Conservation (phyloP, 2,329 filamentous ascomycete species). For the Botrytis cinerea region DNA sequence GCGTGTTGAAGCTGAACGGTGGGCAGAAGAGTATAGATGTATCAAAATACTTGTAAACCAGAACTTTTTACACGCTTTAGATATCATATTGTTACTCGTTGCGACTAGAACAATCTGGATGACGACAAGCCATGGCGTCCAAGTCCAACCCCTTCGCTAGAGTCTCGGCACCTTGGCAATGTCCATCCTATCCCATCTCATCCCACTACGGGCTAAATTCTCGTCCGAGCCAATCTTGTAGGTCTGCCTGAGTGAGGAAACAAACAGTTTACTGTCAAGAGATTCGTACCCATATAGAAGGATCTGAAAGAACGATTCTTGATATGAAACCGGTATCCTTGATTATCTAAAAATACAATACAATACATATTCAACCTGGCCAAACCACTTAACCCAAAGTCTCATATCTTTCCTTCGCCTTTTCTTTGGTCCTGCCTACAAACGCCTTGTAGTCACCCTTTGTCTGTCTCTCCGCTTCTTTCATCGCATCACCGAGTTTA, state of each 20-base stretch:
- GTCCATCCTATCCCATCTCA: background rate
- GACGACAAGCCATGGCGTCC: background rate
- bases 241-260: background rate
- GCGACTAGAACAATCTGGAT: background rate
- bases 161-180: background rate
- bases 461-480: slow-evolving; percentile 63
- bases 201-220: background rate
- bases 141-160: background rate
- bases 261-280: background rate
- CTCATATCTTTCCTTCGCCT: slow-evolving; percentile 66
- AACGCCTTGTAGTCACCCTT: slow-evolving; percentile 62
- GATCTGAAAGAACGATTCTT: background rate
- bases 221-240: rapidly evolving
- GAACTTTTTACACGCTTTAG: background rate
- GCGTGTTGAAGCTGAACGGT: background rate
- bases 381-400: slow-evolving; percentile 47
- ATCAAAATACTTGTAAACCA: background rate
- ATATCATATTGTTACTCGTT: background rate
- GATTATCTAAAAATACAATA: background rate
- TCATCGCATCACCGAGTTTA: slow-evolving; percentile 67
- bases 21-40: background rate
- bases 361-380: background rate
- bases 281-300: background rate
- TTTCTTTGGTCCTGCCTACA: slow-evolving; percentile 64
- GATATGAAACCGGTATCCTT: background rate